phyloP scores from a whole-genome alignment of 495 filamentous ascomycete species.

The Glonium stellatum region DNA sequence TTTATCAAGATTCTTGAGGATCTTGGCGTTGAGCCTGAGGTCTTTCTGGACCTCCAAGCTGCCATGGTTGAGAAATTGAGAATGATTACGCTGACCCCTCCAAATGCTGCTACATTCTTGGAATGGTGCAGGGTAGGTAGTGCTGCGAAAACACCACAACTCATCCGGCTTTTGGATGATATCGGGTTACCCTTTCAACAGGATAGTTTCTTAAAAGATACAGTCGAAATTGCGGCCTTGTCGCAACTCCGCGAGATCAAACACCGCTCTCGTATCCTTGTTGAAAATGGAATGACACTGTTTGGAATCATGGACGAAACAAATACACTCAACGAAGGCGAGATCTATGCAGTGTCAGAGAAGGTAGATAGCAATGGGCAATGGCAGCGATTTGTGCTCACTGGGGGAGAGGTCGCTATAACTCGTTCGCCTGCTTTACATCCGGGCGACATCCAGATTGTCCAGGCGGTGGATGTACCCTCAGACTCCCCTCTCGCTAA shows the following conservation, averaged over 20 bases:
- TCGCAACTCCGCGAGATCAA: conserved; percentile 64
- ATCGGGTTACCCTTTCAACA: conserved; percentile 53
- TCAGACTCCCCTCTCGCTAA: conserved; percentile 49
- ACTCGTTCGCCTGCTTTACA: conserved; percentile 71
- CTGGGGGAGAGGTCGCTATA: conserved; percentile 43
- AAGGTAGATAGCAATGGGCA: not conserved
- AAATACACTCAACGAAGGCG: conserved; percentile 54
- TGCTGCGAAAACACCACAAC: conserved; percentile 46
- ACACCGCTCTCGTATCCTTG: conserved; percentile 64
- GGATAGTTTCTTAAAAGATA: conserved; percentile 57
- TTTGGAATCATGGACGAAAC: conserved; percentile 84
- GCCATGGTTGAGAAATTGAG: conserved; percentile 51
- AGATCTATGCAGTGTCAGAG: conserved; percentile 49
- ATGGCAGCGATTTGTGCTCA: not conserved
- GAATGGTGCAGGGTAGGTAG: conserved; percentile 47
- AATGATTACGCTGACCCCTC: conserved; percentile 44
- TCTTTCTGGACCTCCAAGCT: conserved; percentile 57
- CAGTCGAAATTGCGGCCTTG: conserved; percentile 59
- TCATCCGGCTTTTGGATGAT: conserved; percentile 49
- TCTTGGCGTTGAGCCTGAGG: conserved; percentile 45
- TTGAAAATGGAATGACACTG: conserved; percentile 60
- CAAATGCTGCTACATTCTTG: conserved; percentile 58
- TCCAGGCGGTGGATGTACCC: conserved; percentile 48
- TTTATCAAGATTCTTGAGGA: conserved; percentile 82
- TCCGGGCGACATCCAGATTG: conserved; percentile 70